phyloP scores from a whole-genome alignment of 1,139 yeast species.

The Spathaspora sp. region DNA sequence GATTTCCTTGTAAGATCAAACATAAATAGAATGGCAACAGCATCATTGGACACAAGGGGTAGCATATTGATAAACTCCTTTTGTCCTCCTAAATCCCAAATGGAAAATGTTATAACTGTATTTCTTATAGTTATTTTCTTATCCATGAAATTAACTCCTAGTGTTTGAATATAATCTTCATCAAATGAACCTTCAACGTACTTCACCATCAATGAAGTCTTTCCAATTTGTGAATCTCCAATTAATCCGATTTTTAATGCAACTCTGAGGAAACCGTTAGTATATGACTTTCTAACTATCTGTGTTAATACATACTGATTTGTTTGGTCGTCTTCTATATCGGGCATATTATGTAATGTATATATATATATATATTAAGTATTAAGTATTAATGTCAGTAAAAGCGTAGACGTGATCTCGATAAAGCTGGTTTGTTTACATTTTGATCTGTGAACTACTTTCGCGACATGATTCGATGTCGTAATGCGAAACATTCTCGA shows the following conservation, averaged over 20 bases:
- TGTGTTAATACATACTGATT: conserved; percentile 35
- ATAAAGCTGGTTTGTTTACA: conserved; percentile 9
- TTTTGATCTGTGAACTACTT: conserved; percentile 5
- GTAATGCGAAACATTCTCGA: neutral
- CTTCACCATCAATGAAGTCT: conserved; percentile 94
- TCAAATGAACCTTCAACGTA: conserved; percentile 94
- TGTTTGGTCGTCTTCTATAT: conserved; percentile 17
- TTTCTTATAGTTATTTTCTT: conserved; percentile 82
- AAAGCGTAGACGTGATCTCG: neutral
- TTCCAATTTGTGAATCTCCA: conserved; percentile 98
- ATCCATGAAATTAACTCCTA: conserved; percentile 96
- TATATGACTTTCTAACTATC: neutral
- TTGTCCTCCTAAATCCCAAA: conserved; percentile 98
- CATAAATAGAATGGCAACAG: conserved; percentile 89
- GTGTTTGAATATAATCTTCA: conserved; percentile 87
- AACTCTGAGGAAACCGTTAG: conserved; percentile 38
- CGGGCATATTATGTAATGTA: neutral
- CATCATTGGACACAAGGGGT: conserved; percentile 89
- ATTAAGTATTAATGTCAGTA: neutral
- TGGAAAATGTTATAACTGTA: conserved; percentile 86
- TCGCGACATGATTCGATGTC: conserved; percentile 2
- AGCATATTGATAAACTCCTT: conserved; percentile 95
- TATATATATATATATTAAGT: neutral
- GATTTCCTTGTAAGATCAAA: conserved; percentile 89
- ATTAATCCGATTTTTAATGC: conserved; percentile 89